Base-by-base conservation (phyloP, 192 early-diverging fungal species). In the Chytriomyces confervae region DNA sequence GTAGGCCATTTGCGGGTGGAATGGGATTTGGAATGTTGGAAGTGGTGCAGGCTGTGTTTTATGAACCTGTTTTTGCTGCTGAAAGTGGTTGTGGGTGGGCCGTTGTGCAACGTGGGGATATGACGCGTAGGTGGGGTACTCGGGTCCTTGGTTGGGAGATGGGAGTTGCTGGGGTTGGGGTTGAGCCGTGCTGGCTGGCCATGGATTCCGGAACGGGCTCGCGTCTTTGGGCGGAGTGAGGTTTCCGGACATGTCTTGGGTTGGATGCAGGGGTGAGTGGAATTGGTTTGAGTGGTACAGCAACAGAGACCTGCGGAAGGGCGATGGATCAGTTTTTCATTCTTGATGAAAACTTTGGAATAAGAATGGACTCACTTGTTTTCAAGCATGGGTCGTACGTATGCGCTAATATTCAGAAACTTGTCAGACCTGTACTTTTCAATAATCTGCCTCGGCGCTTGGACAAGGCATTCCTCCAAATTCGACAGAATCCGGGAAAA, bases 171-270 rank as follows among this genome's bases (percentile, higher is more conserved):
- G 11, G 0, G 0, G 53, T 20, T 57, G 53, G 11, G 20, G 51
- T 24, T 73, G 72, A 68, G 46, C 46, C 4, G 7, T 46, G 13
- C 13, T 24, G 24, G 66, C 2, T 23, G 46, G 24, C 69, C 69
- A 70, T 0, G 69, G 50, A 13, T 70, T 50, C 24, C 50, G 10
- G 46, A 73, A 73, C 3, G 53, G 53, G 47, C 72, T 77, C 5
- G 60, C 48, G 29, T 77, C 76, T 61, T 77, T 77, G 5, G 76
- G 76, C 2, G 76, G 76, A 13, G 76, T 77, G 7, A 70, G 13
- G 5, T 70, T 36, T n/a, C 76, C 68, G 7, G 64, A 18, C 11
- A 45, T 10, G 3, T 11, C 27, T 60, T 50, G 2, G 50, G 9
- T 13, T 16, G 23, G 7, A 61, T 70, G 7, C 2, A 57, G 53